Evolutionary conservation across 2,329 filamentous ascomycete species (phyloP), one percentile per base, ranked within the genome.

Genomic region (Colletotrichum viniferum): DNA sequence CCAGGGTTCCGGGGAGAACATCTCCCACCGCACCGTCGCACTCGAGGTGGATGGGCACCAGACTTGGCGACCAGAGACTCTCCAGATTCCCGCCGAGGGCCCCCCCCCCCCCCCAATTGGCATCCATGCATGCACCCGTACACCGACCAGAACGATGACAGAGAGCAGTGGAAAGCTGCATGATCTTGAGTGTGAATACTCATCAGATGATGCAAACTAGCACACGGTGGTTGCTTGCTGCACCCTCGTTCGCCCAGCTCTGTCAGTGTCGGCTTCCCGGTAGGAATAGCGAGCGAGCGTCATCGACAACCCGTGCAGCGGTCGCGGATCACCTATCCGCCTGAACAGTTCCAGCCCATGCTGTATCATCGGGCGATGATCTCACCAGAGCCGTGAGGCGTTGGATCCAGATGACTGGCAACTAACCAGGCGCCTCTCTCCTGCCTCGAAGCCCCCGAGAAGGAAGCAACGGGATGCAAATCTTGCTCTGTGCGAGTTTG

Each of bases 1-100:
- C 71, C 55, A 76, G 73, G 73, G 70, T 60, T 21, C 70, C 43
- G 64, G 73, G 43, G 67, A 73, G 70, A 74, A 74, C 65, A 73
- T 69, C 70, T 73, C 69, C 64, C 65, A 70, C 14, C 30, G 65
- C 71, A 66, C 52, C 52, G 71, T 74, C 34, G 34, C 71, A 56
- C 52, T 74, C 64, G 36, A 48, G 64, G 63, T 76, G 70, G 73
- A 65, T 43, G 43, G 64, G 52, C 24, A 36, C 55, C n/a, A 30
- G 56, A 56, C 24, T 55, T 30, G 21, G 30, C 34, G 13, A 30
- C 71, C 56, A 52, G 58, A 64, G 65, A 61, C 36, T 58, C 32
- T 58, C 30, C 30, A 52, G 30, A n/a, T 26, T 63, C 24, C 69
- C 52, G 34, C 26, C 69, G 26, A 72, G 69, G 16, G 16, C 24